Evolutionary conservation across 2,329 filamentous ascomycete genomes (phyloP).

Genomic region (Ophidiomyces ophidiicola): DNA sequence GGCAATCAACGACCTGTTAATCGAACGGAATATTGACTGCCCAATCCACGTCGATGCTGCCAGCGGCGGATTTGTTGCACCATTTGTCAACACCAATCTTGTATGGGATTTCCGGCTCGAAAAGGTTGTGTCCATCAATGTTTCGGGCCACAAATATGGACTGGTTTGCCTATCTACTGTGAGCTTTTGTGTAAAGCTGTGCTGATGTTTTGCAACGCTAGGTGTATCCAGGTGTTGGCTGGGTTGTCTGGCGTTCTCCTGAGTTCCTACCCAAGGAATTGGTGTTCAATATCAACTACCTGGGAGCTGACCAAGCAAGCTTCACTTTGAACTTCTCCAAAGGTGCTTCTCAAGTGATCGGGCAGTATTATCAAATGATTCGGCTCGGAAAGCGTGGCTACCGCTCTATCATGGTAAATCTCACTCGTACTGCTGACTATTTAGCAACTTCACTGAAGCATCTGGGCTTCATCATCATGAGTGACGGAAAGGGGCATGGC

Average conservation of each 20-base stretch:
- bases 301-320: conserved; percentile 85
- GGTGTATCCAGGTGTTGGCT: conserved; percentile 85
- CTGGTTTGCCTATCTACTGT: too few relatives aligned
- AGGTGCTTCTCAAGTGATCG: conserved; percentile 85
- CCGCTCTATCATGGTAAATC: conserved; percentile 83
- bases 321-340: conserved; percentile 98
- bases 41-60: conserved; percentile 93
- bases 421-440: conserved; percentile 82
- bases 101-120: conserved; percentile 86
- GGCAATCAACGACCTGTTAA: conserved; percentile 74
- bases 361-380: conserved; percentile 95
- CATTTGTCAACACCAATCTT: conserved; percentile 72
- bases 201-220: conserved; percentile 41
- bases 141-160: conserved; percentile 81
- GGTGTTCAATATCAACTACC: conserved; percentile 99
- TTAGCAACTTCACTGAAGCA: conserved; percentile 59
- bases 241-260: conserved; percentile 77
- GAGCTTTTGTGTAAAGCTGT: neutral
- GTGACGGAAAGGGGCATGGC: conserved; percentile 60
- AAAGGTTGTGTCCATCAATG: conserved; percentile 86
- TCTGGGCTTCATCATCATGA: conserved; percentile 81
- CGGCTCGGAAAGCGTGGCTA: conserved; percentile 88
- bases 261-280: conserved; percentile 80
- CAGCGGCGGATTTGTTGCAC: conserved; percentile 82
- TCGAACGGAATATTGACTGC: conserved; percentile 61